A percentile compares a stretch with the other conserved stretches of the same genome.
These are phyloP conservation scores for Plenodomus lindquistii DNA, from an alignment of 2,329 filamentous ascomycete genomes.

Conservation along the genomic window DNA sequence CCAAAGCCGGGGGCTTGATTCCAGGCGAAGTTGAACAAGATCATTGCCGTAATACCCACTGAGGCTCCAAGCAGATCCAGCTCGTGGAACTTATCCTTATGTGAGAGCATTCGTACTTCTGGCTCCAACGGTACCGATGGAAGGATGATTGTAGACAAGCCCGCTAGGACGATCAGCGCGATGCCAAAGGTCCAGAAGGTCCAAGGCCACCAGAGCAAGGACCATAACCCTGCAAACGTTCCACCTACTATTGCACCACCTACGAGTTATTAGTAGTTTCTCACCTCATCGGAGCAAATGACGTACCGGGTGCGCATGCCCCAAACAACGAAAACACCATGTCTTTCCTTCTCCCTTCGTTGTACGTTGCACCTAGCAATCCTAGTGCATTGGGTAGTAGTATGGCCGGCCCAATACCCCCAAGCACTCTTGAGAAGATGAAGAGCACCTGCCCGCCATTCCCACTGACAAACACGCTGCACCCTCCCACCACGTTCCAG, in stretches of 20 bases:
- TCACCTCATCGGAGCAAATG: not conserved
- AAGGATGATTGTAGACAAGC: constrained; percentile 46
- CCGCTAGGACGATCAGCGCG: constrained; percentile 43
- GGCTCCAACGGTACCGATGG: constrained; percentile 36
- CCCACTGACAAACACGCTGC: constrained; percentile 44
- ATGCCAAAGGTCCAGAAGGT: constrained; percentile 53
- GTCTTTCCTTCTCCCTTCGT: constrained; percentile 61
- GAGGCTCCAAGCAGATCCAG: constrained; percentile 52
- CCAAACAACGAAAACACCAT: constrained; percentile 62
- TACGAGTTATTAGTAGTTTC: constrained; percentile 4
- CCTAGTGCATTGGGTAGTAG: constrained; percentile 67
- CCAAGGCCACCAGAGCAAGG: constrained; percentile 58
- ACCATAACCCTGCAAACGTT: constrained; percentile 47
- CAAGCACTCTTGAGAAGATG: constrained; percentile 41
- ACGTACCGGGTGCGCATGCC: constrained; percentile 50
- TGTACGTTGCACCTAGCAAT: constrained; percentile 62
- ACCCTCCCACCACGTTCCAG: constrained; percentile 53
- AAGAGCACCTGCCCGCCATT: constrained; percentile 40
- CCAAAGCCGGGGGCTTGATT: constrained; percentile 65
- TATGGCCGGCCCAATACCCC: constrained; percentile 64
- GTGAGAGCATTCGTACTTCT: constrained; percentile 12
- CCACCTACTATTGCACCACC: constrained; percentile 49
- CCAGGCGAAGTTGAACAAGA: constrained; percentile 68
- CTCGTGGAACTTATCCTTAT: constrained; percentile 32
- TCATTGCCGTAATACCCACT: constrained; percentile 58